Evolutionary conservation across 2,329 filamentous ascomycete genomes (phyloP).

Genomic region (Talaromyces islandicus): DNA sequence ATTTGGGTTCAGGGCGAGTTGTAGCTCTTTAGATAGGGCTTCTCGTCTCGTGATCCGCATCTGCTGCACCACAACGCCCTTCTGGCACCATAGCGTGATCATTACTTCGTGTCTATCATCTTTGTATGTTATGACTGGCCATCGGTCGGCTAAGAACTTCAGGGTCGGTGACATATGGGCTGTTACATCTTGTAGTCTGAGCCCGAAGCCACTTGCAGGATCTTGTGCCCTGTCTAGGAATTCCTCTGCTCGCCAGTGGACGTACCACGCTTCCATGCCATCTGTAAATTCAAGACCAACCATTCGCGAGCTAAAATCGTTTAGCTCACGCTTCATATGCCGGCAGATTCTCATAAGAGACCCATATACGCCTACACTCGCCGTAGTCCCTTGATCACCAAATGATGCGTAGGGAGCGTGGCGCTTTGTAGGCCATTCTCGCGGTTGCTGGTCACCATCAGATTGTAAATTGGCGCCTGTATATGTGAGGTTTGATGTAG

Average conservation of each 20-base stretch:
- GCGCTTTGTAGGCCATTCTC: not conserved
- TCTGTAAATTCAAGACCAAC: constrained; percentile 7
- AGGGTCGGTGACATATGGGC: not conserved
- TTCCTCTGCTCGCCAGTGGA: not conserved
- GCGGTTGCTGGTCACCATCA: not conserved
- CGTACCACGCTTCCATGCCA: not conserved
- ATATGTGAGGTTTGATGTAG: not conserved
- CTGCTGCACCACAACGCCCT: constrained; percentile 3
- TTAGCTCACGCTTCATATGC: not conserved
- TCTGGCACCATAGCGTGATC: constrained; percentile 5
- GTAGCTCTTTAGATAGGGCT: not conserved
- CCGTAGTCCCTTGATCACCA: constrained; percentile 3
- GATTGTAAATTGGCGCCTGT: not conserved
- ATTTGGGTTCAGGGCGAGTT: not conserved
- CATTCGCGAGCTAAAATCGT: constrained; percentile 9
- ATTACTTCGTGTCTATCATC: constrained; percentile 4
- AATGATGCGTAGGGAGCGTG: constrained; percentile 11
- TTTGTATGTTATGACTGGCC: constrained; percentile 2
- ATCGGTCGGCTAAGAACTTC: not conserved
- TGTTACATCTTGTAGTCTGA: not conserved
- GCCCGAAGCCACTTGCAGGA: not conserved
- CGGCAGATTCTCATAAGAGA: constrained; percentile 7
- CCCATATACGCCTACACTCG: constrained; percentile 4
- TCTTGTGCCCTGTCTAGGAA: constrained; percentile 3
- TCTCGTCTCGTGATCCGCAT: not conserved